Conservation (phyloP, 2,329 filamentous ascomycete genomes). For the Diplodia mutila region DNA sequence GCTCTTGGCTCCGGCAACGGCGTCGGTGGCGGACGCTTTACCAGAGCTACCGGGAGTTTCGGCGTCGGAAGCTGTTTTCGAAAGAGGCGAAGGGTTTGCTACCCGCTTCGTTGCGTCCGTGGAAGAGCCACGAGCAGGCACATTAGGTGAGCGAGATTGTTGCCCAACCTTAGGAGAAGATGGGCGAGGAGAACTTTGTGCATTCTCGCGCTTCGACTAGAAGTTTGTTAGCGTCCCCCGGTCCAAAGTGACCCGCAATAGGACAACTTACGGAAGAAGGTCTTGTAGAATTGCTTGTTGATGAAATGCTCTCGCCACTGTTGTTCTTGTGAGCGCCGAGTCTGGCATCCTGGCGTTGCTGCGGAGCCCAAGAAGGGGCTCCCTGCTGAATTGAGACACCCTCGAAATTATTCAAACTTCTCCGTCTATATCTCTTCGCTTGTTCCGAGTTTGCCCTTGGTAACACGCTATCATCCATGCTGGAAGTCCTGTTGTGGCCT, state of each 20-base stretch:
- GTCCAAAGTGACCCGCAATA: not conserved
- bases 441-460: conserved; percentile 66
- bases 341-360: conserved; percentile 33
- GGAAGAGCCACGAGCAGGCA: conserved; percentile 42
- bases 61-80: conserved; percentile 46
- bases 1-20: conserved; percentile 51
- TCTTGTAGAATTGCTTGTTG: conserved; percentile 36
- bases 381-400: conserved; percentile 33
- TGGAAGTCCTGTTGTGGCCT: conserved; percentile 61
- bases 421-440: conserved; percentile 75
- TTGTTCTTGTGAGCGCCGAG: conserved; percentile 39
- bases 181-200: conserved; percentile 10
- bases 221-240: not conserved
- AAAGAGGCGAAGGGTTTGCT: conserved; percentile 52
- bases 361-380: conserved; percentile 28
- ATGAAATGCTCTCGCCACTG: conserved; percentile 45
- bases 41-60: conserved; percentile 31
- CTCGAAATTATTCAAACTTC: conserved; percentile 75
- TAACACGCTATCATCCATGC: conserved; percentile 72
- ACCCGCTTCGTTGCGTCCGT: conserved; percentile 46
- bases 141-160: conserved; percentile 28
- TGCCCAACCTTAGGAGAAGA: conserved; percentile 20
- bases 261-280: conserved; percentile 40
- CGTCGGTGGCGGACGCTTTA: conserved; percentile 20
- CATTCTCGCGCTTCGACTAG: conserved; percentile 24